Base-by-base conservation (phyloP, 805 yeast genomes). In the Yueomyces sinensis region DNA sequence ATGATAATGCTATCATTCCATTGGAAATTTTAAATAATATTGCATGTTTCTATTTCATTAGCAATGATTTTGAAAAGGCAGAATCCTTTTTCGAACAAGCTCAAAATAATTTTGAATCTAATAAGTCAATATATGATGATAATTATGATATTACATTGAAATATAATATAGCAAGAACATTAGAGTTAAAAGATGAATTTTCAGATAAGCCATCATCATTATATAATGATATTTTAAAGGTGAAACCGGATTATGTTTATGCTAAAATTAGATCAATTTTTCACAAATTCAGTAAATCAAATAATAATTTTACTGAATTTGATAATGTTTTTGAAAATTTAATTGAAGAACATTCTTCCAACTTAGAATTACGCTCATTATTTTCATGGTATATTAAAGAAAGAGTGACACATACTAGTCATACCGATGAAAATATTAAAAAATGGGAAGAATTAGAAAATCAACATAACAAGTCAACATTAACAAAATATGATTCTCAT, bases 361-460 rank as follows among this genome's bases (percentile, higher is more conserved):
- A 83, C 49, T 59, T 84, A 40, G 95, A 87, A 52, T 76, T 83
- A 2, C 75, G 98, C 41, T 80, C 97, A 0, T 81, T 91, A 45
- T 83, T 81, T 54, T 91, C 94, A 23, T 91, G 97, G 96, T 83
- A 73, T 49, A 62, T 86, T 44, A 64, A 59, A 40, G 72, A 70
- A 39, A 17, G 22, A 9, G 9, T 30, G 13, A 30, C 23, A 4
- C 13, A n/a, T 6, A 9, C 19, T 4, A 24, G 4, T 11, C 15
- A 9, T 11, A n/a, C 14, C 11, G 24, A 11, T 4, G 24, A 24
- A 5, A 35, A 32, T 19, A 66, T 66, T 43, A 70, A 65, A 41
- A 49, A 48, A n/a, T 36, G 40, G 4, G 66, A 65, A 35, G 59
- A 58, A n/a, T 60, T 59, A 29, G 78, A 72, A 42, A 52, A 71